Conservation (phyloP, 352 stramenopile genomes). For the Globisporangium echinulatum region DNA sequence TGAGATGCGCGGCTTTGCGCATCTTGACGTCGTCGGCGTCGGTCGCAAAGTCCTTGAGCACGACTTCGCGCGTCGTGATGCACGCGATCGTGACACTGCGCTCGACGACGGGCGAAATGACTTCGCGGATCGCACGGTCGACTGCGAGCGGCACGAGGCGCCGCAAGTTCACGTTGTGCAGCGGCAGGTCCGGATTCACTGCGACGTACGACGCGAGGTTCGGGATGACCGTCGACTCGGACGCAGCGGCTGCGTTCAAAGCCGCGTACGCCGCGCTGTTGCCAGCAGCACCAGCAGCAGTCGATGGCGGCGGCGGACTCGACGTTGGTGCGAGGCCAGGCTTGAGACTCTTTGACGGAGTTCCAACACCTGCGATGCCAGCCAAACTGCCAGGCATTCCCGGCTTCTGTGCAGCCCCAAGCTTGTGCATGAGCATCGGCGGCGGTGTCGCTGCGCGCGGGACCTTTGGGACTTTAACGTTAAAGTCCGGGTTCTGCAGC, state of each 20-base stretch:
- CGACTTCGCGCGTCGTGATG: conserved; percentile 96
- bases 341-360: conserved; percentile 51
- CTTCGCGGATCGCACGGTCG: conserved; percentile 97
- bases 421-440: conserved; percentile 28
- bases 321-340: conserved; percentile 39
- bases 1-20: conserved; percentile 96
- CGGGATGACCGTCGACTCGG: conserved; percentile 95
- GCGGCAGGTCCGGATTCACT: conserved; percentile 93
- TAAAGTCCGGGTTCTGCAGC: conserved; percentile 98
- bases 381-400: conserved; percentile 10
- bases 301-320: conserved; percentile 30
- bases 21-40: conserved; percentile 94
- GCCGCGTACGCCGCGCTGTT: conserved; percentile 20
- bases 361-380: conserved; percentile 16
- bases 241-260: conserved; percentile 29
- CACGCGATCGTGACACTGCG: conserved; percentile 98
- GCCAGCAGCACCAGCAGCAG: background rate
- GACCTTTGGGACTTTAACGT: conserved; percentile 87
- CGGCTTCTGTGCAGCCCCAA: conserved; percentile 14
- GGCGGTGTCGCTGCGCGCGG: conserved; percentile 55
- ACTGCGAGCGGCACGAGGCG: conserved; percentile 95
- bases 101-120: conserved; percentile 98
- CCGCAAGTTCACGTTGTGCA: conserved; percentile 93
- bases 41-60: conserved; percentile 99
- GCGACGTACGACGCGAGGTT: conserved; percentile 98